Percentiles rank a stretch among this genome's conserved stretches.
Conservation (phyloP, 1,139 yeast species). For the Yamadazyma conglobata region DNA sequence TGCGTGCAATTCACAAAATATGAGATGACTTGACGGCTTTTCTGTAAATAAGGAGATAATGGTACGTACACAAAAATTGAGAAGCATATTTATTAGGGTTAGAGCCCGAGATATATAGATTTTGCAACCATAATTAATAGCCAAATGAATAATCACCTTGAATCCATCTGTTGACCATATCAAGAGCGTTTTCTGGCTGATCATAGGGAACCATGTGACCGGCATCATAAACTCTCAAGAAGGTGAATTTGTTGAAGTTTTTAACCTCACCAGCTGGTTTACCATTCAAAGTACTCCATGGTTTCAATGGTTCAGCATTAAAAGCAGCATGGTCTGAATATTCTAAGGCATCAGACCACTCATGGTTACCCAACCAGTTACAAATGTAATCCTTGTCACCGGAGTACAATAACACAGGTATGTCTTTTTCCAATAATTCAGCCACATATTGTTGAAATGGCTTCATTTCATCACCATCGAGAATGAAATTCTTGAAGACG, state of each 20-base stretch:
- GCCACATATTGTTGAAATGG: constrained; percentile 73
- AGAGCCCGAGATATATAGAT: constrained; percentile 4
- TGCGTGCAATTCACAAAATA: no score
- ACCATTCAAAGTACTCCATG: constrained; percentile 35
- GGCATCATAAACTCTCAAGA: constrained; percentile 45
- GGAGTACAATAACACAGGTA: constrained; percentile 75
- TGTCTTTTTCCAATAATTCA: constrained; percentile 50
- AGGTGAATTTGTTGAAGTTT: constrained; percentile 43
- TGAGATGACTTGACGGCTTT: no score
- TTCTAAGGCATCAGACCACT: constrained; percentile 68
- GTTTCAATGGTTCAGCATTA: constrained; percentile 36
- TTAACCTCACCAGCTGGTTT: constrained; percentile 45
- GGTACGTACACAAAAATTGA: no score
- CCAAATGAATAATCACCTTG: constrained; percentile 15
- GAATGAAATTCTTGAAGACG: constrained; percentile 73
- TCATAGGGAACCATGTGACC: constrained; percentile 54
- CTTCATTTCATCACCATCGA: constrained; percentile 89
- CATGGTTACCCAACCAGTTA: constrained; percentile 82
- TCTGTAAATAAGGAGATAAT: no score
- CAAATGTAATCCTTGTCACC: constrained; percentile 86
- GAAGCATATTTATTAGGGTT: constrained; percentile 4
- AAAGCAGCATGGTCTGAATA: constrained; percentile 61
- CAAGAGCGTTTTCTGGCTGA: constrained; percentile 44
- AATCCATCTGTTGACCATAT: constrained; percentile 47
- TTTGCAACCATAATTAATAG: constrained; percentile 6